Percentiles rank a stretch among this genome's conserved stretches.
Evolutionary conservation across 2,329 filamentous ascomycete genomes (phyloP).

Genomic region (Lasiodiplodia theobromae): DNA sequence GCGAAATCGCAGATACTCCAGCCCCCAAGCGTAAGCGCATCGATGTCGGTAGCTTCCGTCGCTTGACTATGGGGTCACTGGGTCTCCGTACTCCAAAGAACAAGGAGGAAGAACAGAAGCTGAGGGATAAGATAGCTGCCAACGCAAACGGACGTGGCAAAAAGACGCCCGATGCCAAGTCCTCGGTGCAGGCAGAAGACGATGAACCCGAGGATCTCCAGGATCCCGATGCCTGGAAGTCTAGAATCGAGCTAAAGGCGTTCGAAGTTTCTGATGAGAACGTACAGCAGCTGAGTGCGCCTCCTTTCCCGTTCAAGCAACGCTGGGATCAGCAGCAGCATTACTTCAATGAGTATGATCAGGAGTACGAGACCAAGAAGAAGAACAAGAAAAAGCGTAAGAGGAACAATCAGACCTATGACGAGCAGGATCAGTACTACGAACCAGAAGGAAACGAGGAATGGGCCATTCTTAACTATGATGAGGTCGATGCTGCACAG

Average conservation of each 20-base stretch:
- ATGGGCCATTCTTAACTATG: conserved; percentile 41
- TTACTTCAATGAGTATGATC: conserved; percentile 30
- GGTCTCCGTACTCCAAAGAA: conserved; percentile 73
- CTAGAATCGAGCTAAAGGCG: conserved; percentile 75
- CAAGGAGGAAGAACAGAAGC: conserved; percentile 70
- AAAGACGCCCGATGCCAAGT: conserved; percentile 33
- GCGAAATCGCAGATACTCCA: conserved; percentile 1
- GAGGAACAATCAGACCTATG: conserved; percentile 34
- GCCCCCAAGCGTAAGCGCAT: conserved; percentile 49
- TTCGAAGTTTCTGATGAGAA: conserved; percentile 78
- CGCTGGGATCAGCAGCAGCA: conserved; percentile 84
- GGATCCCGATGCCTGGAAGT: conserved; percentile 70
- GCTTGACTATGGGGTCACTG: conserved; percentile 75
- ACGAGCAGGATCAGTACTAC: conserved; percentile 40
- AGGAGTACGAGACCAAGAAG: conserved; percentile 55
- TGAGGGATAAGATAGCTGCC: conserved; percentile 62
- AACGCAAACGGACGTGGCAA: conserved; percentile 7
- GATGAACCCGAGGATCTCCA: conserved; percentile 48
- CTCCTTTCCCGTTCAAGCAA: conserved; percentile 89
- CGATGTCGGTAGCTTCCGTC: conserved; percentile 68
- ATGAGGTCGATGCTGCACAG: conserved; percentile 40
- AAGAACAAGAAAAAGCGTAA: conserved; percentile 56
- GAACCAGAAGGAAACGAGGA: conserved; percentile 36
- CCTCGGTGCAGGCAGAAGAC: conserved; percentile 31
- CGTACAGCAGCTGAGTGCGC: conserved; percentile 65